These are phyloP conservation scores for Penicillium sp. DNA, from an alignment of 2,329 filamentous ascomycete genomes.

Conservation along the genomic window DNA sequence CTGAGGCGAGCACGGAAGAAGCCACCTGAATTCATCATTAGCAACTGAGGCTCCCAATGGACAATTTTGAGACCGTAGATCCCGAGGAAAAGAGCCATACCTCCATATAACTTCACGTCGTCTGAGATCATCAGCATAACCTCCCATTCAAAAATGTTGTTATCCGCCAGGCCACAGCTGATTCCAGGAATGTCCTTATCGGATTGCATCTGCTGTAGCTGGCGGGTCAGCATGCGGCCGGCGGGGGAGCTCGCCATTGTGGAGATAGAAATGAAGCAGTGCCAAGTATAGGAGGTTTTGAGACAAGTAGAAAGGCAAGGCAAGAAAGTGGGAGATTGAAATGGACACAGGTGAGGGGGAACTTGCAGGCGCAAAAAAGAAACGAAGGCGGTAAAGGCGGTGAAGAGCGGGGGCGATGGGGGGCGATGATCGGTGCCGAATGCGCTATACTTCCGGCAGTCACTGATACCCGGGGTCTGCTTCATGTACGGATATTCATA, in stretches of 20 bases:
- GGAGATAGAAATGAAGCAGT: background rate
- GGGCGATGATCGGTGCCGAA: background rate
- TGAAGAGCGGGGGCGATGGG: slow-evolving; percentile 8
- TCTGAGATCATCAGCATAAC: slow-evolving; percentile 98
- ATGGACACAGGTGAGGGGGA: background rate
- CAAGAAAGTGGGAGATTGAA: background rate
- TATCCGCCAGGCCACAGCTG: slow-evolving; percentile 80
- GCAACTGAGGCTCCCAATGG: background rate
- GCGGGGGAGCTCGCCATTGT: slow-evolving; percentile 43
- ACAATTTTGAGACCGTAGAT: background rate
- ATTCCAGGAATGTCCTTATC: slow-evolving; percentile 91
- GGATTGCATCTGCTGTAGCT: slow-evolving; percentile 90
- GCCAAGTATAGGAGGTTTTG: background rate
- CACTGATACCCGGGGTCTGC: background rate
- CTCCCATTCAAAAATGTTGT: slow-evolving; percentile 95
- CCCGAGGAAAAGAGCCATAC: slow-evolving; percentile 43
- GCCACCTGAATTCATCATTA: slow-evolving; percentile 57
- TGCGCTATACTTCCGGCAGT: background rate
- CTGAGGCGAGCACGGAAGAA: slow-evolving; percentile 82
- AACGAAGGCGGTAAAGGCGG: slow-evolving; percentile 12
- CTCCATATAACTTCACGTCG: slow-evolving; percentile 88
- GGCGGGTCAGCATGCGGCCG: slow-evolving; percentile 66
- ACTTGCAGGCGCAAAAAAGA: slow-evolving; percentile 11
- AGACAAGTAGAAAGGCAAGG: background rate
- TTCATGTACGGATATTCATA: background rate